phyloP scores from a whole-genome alignment of 148 eudicot genomes.

The Chenopodium formosanum region DNA sequence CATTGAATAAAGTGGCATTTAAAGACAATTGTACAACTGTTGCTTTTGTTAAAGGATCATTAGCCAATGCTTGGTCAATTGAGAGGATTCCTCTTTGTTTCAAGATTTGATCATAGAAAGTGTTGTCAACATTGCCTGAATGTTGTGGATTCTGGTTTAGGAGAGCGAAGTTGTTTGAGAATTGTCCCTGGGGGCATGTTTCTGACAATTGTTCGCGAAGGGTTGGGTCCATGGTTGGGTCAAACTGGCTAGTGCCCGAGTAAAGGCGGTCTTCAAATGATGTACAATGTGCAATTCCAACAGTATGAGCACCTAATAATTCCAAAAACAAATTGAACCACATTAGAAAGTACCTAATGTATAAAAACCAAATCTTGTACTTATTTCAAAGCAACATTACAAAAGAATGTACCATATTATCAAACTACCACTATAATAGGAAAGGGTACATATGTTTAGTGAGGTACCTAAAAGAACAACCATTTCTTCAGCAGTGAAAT shows the following conservation, averaged over 20 bases:
- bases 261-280: conserved; percentile 17
- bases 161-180: conserved; percentile 2
- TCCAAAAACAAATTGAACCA: not conserved
- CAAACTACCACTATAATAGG: too few species aligned
- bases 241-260: not conserved
- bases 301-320: not conserved
- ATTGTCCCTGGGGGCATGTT: conserved; percentile 16
- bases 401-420: not conserved
- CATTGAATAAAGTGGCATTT: not conserved
- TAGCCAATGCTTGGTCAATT: conserved; percentile 26
- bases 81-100: conserved; percentile 28
- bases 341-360: not conserved
- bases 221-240: conserved; percentile 21
- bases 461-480: conserved; percentile 19
- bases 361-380: too few species aligned
- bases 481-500: conserved; percentile 14
- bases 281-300: conserved; percentile 15
- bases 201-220: conserved; percentile 14
- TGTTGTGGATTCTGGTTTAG: conserved; percentile 24
- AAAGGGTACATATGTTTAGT: not conserved
- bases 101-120: conserved; percentile 16
- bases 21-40: conserved; percentile 5
- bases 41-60: not conserved
- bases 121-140: conserved; percentile 19
- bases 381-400: too few species aligned